phyloP scores from a whole-genome alignment of 2,329 filamentous ascomycete species.

The Cladosporium sp. region DNA sequence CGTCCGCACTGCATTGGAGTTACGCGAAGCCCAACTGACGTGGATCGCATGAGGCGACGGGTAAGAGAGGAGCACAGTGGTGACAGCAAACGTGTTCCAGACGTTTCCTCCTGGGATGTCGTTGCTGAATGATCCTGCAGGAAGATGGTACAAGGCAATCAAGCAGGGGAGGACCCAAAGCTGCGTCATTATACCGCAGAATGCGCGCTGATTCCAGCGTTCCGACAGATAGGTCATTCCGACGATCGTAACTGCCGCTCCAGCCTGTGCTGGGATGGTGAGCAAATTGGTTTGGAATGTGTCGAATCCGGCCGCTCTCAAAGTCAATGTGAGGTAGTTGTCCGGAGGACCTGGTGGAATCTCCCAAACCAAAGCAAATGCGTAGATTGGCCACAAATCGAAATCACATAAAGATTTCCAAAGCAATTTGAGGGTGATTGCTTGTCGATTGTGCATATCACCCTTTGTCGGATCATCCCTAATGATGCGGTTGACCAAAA shows the following conservation, averaged over 20 bases:
- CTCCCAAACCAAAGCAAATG: conserved; percentile 16
- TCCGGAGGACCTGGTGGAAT: conserved; percentile 34
- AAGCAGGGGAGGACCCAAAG: conserved; percentile 40
- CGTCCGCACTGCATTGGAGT: conserved; percentile 59
- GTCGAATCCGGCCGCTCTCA: conserved; percentile 35
- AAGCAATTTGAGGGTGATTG: conserved; percentile 45
- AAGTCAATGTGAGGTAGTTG: conserved; percentile 51
- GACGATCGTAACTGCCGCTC: conserved; percentile 40
- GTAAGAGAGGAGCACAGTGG: conserved; percentile 36
- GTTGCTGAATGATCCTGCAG: conserved; percentile 25
- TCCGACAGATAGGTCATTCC: conserved; percentile 47
- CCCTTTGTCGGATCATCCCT: conserved; percentile 55
- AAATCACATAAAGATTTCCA: conserved; percentile 51
- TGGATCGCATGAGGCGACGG: conserved; percentile 53
- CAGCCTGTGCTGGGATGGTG: conserved; percentile 34
- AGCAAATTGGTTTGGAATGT: conserved; percentile 42
- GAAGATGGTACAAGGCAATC: conserved; percentile 33
- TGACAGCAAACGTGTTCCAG: conserved; percentile 36
- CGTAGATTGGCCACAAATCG: conserved; percentile 49
- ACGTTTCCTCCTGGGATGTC: conserved; percentile 37
- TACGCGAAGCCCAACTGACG: conserved; percentile 58
- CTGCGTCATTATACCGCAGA: conserved; percentile 41
- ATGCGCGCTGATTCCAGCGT: conserved; percentile 48
- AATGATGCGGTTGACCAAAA: conserved; percentile 58
- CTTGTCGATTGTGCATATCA: conserved; percentile 59